phyloP scores from a whole-genome alignment of 169 alveolate genomes.

The Plasmodium gonderi region DNA sequence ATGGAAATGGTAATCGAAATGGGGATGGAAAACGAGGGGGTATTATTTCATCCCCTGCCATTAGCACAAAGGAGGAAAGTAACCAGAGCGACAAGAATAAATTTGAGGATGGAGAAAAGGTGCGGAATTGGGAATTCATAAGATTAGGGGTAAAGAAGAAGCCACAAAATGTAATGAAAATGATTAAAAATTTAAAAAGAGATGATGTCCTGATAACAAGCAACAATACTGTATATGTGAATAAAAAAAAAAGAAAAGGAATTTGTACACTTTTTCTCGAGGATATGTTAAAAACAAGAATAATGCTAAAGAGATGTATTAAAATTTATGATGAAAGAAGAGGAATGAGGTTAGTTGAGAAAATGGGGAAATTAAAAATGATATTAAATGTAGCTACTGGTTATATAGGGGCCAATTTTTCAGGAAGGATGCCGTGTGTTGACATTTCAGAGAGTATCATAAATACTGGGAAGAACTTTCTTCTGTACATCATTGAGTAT shows the following conservation, averaged over 20 bases:
- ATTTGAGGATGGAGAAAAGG: neutral
- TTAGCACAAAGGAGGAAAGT: neutral
- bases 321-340: constrained; percentile 10
- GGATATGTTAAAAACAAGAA: constrained; percentile 74
- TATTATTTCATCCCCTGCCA: neutral
- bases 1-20: neutral
- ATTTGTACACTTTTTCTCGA: constrained; percentile 71
- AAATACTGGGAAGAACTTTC: constrained; percentile 95
- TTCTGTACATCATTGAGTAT: constrained; percentile 91
- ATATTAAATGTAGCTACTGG: constrained; percentile 76
- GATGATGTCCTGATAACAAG: constrained; percentile 75
- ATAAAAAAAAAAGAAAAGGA: constrained; percentile 75
- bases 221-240: constrained; percentile 77
- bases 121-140: constrained; percentile 13
- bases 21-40: neutral
- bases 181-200: constrained; percentile 24
- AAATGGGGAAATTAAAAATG: constrained; percentile 72
- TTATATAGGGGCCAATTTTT: constrained; percentile 93
- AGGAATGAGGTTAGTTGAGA: constrained; percentile 37
- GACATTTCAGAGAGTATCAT: constrained; percentile 97
- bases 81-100: neutral
- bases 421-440: constrained; percentile 98
- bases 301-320: constrained; percentile 75
- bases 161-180: neutral
- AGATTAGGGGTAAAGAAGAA: constrained; percentile 33